Evolutionary conservation across 192 early-diverging fungal species (phyloP), one percentile per base, ranked within the genome.

Genomic region (Backusella morwellensis): DNA sequence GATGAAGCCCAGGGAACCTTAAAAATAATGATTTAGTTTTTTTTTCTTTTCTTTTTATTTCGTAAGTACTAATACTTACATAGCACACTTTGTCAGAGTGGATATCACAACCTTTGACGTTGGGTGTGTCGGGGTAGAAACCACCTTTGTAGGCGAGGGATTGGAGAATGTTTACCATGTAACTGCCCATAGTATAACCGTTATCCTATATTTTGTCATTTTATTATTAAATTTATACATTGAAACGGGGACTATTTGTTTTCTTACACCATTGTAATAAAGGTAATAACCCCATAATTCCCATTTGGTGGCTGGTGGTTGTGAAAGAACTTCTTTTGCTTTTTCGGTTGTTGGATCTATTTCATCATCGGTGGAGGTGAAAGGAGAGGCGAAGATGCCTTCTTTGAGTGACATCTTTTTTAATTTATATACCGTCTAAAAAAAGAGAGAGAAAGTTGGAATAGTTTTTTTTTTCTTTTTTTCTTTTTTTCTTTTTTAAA

Each of bases 281-380:
- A 83, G 76, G 50, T 83, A 83, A 52, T 83, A 83, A 35, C 70
- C 70, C 82, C 78, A 79, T 36, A 83, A 42, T 19, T 83, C 82
- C 38, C 73, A 70, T 23, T 77, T 78, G 26, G 78, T 77, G 26
- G 82, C 75, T 6, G 72, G 21, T 35, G 78, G 78, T 71, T 83
- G 82, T 1, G 42, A 15, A 12, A 52, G 34, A 19, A 77, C 76
- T 15, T 47, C 52, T 35, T 72, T 34, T 34, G 36, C 68, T 19
- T 32, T 52, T 32, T 77, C 72, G 0, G 78, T 70, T 41, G 59
- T 67, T 40, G 44, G 23, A 78, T 79, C 78, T 9, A 80, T 63
- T 12, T 77, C 40, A 59, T 73, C 82, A 29, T 77, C 82, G 21
- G 69, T 78, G 9, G 75, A 54, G 0, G 9, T 68, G 66, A 83